Conservation (phyloP, 225 moss, liverwort and hornwort species). For the Pseudoscleropodium purum region DNA sequence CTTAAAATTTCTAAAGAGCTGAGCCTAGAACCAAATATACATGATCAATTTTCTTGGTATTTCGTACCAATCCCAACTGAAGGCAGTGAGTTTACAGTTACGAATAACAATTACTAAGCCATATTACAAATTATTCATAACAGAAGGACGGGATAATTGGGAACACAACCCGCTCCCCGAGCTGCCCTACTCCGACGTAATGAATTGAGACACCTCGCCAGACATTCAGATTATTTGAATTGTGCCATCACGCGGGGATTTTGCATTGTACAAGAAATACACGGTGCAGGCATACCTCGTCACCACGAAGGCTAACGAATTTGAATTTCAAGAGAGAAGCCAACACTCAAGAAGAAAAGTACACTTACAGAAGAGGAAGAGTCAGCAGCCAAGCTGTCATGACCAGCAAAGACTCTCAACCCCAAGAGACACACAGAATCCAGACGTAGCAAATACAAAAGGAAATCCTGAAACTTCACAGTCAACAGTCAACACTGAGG, state of each 20-base stretch:
- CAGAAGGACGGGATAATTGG: not conserved
- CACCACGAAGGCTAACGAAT: not conserved
- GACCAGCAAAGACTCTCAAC: not conserved
- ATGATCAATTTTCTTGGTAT: not conserved
- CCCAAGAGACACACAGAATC: not conserved
- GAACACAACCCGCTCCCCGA: not conserved
- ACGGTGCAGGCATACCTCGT: not conserved
- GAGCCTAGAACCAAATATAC: not conserved
- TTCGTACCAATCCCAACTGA: not conserved
- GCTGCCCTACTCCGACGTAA: not conserved
- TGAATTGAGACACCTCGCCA: not conserved
- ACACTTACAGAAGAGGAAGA: not conserved
- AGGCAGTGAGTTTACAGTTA: not conserved
- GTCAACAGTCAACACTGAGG: not conserved
- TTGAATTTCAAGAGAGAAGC: not conserved
- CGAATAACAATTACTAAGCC: not conserved
- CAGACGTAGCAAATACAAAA: not conserved
- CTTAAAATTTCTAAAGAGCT: too few species aligned
- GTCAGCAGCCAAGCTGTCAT: not conserved
- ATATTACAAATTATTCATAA: not conserved
- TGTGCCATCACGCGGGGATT: not conserved
- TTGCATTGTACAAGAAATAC: not conserved
- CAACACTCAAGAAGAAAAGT: not conserved
- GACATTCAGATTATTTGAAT: not conserved
- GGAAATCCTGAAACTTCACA: not conserved